Evolutionary conservation across 1,284 basidiomycete genomes (phyloP).

Genomic region (Porogramme epimiltina): DNA sequence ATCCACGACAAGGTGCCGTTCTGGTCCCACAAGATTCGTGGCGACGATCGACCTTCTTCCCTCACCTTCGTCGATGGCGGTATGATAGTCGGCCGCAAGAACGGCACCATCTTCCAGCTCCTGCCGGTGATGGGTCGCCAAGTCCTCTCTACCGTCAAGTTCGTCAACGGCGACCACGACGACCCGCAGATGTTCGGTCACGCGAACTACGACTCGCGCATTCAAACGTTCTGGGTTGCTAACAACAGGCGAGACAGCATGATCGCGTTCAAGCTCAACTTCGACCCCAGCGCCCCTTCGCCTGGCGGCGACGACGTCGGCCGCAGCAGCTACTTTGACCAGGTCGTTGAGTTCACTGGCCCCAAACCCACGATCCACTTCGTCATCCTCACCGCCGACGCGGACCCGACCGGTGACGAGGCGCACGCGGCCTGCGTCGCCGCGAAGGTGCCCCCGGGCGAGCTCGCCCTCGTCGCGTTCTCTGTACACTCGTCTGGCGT

Average conservation of each 20-base stretch:
- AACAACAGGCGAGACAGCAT: slow-evolving; percentile 82
- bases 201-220: slow-evolving; percentile 76
- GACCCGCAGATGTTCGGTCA: slow-evolving; percentile 85
- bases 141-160: slow-evolving; percentile 77
- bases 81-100: slow-evolving; percentile 76
- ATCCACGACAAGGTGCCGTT: slow-evolving; percentile 73
- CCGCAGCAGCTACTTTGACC: slow-evolving; percentile 66
- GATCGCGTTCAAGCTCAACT: slow-evolving; percentile 73
- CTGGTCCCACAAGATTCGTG: slow-evolving; percentile 70
- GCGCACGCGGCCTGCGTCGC: slow-evolving; percentile 79
- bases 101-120: slow-evolving; percentile 79
- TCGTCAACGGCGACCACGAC: slow-evolving; percentile 65
- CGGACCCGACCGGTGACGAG: slow-evolving; percentile 77
- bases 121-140: slow-evolving; percentile 68
- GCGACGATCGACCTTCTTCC: slow-evolving; percentile 77
- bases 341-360: slow-evolving; percentile 77
- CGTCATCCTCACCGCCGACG: slow-evolving; percentile 78
- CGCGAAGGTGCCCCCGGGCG: slow-evolving; percentile 73
- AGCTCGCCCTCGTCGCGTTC: slow-evolving; percentile 79
- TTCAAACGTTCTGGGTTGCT: slow-evolving; percentile 82
- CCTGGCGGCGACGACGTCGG: slow-evolving; percentile 58
- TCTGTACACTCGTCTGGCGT: slow-evolving; percentile 81
- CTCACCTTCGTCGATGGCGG: slow-evolving; percentile 79
- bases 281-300: slow-evolving; percentile 57
- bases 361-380: slow-evolving; percentile 86